Percentiles rank a stretch among this genome's conserved stretches.
Conservation (phyloP, 2,329 filamentous ascomycete species). For the Daldinia eschscholtzii region DNA sequence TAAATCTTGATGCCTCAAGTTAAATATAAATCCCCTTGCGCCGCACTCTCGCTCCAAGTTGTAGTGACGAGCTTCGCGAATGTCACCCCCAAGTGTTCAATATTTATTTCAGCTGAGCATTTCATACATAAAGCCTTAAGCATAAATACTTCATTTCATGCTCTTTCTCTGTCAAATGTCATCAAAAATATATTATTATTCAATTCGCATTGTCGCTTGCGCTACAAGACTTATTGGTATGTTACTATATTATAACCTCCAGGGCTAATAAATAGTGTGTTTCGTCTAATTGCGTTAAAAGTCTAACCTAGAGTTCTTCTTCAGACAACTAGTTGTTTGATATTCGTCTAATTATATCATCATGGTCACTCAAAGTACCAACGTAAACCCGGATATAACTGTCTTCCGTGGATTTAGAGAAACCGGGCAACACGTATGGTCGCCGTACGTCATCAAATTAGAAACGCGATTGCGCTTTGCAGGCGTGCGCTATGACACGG, state of each 20-base stretch:
- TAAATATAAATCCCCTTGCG: not conserved
- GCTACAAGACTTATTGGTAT: not conserved
- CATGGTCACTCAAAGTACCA: conserved; percentile 19
- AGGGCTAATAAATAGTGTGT: not conserved
- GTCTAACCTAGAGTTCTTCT: too few species aligned
- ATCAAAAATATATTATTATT: not conserved
- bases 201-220: not conserved
- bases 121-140: not conserved
- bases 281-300: not conserved
- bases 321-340: not conserved
- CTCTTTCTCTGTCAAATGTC: not conserved
- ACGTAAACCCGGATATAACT: conserved; percentile 50
- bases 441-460: conserved; percentile 72
- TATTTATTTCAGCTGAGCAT: conserved; percentile 2
- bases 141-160: not conserved
- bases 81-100: not conserved
- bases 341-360: not conserved
- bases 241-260: not conserved
- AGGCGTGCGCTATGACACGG: conserved; percentile 60
- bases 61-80: conserved; percentile 13
- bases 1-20: too few species aligned
- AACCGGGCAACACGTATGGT: conserved; percentile 64
- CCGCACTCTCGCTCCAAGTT: conserved; percentile 19
- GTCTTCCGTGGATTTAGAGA: conserved; percentile 65
- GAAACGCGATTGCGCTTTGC: conserved; percentile 71